Base-by-base conservation (phyloP, 176 grass and related monocot species). In the Calamus simplicifolius region DNA sequence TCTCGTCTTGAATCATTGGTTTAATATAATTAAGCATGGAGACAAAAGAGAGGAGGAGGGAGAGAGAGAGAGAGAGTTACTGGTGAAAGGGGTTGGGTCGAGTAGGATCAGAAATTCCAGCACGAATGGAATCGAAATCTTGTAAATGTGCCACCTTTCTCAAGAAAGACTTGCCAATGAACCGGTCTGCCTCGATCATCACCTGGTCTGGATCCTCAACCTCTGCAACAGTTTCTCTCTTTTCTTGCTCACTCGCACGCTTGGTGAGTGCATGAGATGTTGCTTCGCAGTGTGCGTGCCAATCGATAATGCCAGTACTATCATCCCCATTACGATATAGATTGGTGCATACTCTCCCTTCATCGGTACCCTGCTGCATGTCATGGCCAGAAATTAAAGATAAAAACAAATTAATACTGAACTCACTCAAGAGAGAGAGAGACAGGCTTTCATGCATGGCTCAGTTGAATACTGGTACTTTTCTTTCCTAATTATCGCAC, bases 161-260 rank as follows among this genome's bases (percentile, higher is more conserved):
- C 4, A 54, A 18, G 64, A 67, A 54, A 7, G 64, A 67, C 18
- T 67, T 67, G 51, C 17, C 19, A 16, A 67, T 51, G 23, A 67
- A 67, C 23, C 64, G 51, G 50, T 54, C 27, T 3, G 64, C 23
- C 27, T 67, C 27, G 16, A 50, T 4, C 1, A 50, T 27, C 1
- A 54, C 51, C 21, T 6, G 51, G 16, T 67, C 64, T n/a, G 64
- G 64, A 10, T 54, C 25, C 25, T 55, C 51, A 26, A 67, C 64
- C 64, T 67, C 64, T 2, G 50, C 17, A 16, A 55, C 25, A 1
- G 21, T 13, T 51, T 67, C 64, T 17, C 64, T 30, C 64, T 31
- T 67, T 67, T 67, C 64, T 67, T 67, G 64, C 51, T 67, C 50
- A 67, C 51, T 17, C 50, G 25, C 17, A 29, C 51, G 51, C 28